A percentile compares a stretch with the other conserved stretches of the same genome.
phyloP scores from a whole-genome alignment of 441 rosid species.

The Aleurites moluccanus region DNA sequence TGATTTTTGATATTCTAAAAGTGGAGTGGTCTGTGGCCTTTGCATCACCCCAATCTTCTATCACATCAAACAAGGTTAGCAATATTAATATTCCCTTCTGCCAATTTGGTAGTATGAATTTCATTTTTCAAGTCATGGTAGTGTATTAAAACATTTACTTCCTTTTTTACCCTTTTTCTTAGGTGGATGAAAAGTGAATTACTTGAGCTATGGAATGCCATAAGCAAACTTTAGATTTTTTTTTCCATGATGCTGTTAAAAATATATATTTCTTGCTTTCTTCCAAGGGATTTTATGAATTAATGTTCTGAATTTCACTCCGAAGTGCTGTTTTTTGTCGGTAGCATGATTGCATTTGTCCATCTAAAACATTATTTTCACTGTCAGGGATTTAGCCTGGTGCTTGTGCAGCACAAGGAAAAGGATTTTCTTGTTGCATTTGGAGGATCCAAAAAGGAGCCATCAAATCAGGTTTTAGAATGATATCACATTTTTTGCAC shows the following conservation, averaged over 20 bases:
- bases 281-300: no score
- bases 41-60: constrained; percentile 72
- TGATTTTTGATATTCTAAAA: constrained; percentile 73
- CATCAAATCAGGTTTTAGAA: constrained; percentile 78
- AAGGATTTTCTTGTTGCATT: constrained; percentile 93
- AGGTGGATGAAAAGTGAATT: neutral
- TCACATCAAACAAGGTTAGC: constrained; percentile 75
- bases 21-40: constrained; percentile 82
- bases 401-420: constrained; percentile 84
- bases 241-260: neutral
- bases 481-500: constrained; percentile 18
- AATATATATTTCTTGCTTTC: neutral
- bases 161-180: neutral
- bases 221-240: neutral
- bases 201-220: neutral
- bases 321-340: neutral
- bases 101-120: no score
- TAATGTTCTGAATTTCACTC: no score
- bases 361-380: constrained; percentile 16
- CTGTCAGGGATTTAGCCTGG: constrained; percentile 87
- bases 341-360: neutral
- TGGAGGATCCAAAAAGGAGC: constrained; percentile 86
- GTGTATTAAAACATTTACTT: neutral
- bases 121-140: neutral
- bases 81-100: neutral